Evolutionary conservation across 2,329 filamentous ascomycete species (phyloP), one percentile per base, ranked within the genome.

Genomic region (Alternaria ventricosa): DNA sequence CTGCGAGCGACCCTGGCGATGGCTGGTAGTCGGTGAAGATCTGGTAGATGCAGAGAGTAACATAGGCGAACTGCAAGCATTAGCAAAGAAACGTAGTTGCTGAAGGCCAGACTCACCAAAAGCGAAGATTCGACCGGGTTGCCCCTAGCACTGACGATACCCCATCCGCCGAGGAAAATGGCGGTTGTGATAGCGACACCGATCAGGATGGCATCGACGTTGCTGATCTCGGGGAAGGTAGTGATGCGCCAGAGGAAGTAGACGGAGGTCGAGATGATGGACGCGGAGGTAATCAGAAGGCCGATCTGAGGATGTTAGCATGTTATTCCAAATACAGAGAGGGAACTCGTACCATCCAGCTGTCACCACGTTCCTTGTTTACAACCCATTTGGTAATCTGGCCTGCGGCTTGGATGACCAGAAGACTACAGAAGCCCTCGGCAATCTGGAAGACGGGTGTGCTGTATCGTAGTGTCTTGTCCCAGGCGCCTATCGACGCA

Each of bases 11-110:
- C 41, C 72, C 84, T 13, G 80, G 89, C 5, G 92, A 94, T 4
- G 96, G 94, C 71, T 95, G 89, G 82, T 98, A 98, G 82, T 99
- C 96, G 74, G 96, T 99, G 81, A 98, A 98, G 80, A 98, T 98
- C 81, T 99, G 96, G 83, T 98, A 99, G 76, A 98, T 92, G 84
- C 95, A 98, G 66, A 99, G 90, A n/a, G 97, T 96, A 65, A 97
- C 89, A 81, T 99, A 99, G 75, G 96, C 95, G 77, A 99, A 98
- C 80, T 83, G 57, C 15, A 11, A 12, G 15, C 13, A 53, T 72
- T 57, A 73, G 62, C 18, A 44, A n/a, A 41, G 45, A 22, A 20
- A 15, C 43, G 30, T 25, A 43, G 7, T 18, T 3, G 15, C n/a
- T 25, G 9, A 33, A 12, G 20, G 18, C 4, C 22, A 9, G 23